Evolutionary conservation across 352 stramenopile genomes (phyloP), one percentile per base, ranked within the genome.

Genomic region (Blastocystis sp.): DNA sequence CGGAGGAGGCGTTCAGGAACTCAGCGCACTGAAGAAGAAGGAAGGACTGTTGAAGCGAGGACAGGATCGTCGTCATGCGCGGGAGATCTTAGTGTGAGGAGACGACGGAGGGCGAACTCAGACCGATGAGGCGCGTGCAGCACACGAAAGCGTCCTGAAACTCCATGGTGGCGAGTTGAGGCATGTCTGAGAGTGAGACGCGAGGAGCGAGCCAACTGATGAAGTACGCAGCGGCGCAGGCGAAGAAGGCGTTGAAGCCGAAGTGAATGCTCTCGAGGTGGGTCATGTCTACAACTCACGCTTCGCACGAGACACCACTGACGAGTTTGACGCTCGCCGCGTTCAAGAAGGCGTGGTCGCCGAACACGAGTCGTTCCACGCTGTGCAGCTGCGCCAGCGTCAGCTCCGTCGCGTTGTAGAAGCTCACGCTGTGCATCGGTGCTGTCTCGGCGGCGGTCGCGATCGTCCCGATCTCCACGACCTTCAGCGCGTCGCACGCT

Each of bases 1-100:
- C 26, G 63, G 63, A 39, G 31, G 37, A 35, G 35, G 26, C 19
- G 35, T 26, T 74, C 24, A 35, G 21, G 31, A 74, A 74, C 45
- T 55, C 45, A 1, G 45, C 45, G 45, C 6, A 55, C 45, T 55
- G 45, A 16, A 55, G 45, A 55, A 74, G 19, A 13, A 35, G 37
- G 37, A 74, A 74, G n/a, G 9, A 35, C n/a, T 81, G 59, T 19
- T 66, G 39, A 35, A 81, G 71, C 19, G 50, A 67, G 35, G 59
- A 50, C 1, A 81, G 50, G 33, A 33, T 50, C 24, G 4, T 16
- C 0, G 45, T 16, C 45, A n/a, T 35, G n/a, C 24, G 45, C 12
- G 50, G 19, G 6, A 63, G 1, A 33, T 55, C 19, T 45, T 10
- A 29, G 12, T 4, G 62, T 33, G 45, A 59, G n/a, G 24, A 33